Conservation (phyloP, 2,329 filamentous ascomycete genomes). For the Ophiostoma himal-ulmi region DNA sequence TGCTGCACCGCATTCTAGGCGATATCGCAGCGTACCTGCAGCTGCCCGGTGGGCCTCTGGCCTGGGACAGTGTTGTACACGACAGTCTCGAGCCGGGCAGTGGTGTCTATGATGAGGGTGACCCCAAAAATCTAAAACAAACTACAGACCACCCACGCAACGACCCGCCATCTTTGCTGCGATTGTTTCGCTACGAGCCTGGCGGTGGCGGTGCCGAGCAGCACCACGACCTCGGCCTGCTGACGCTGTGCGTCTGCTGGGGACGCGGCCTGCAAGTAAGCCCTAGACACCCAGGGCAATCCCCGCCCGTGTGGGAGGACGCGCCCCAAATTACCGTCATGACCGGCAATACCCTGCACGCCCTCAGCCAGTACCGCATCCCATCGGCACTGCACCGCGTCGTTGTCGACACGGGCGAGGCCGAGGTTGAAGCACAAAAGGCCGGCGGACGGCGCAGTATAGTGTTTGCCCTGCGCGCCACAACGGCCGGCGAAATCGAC, state of each 20-base stretch:
- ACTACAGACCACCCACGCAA: conserved; percentile 15
- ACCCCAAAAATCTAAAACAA: background rate
- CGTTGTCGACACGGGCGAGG: conserved; percentile 17
- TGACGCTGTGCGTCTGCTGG: conserved; percentile 27
- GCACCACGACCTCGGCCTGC: conserved; percentile 27
- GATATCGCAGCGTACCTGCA: conserved; percentile 25
- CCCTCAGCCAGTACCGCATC: conserved; percentile 23
- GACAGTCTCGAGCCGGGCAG: conserved; percentile 24
- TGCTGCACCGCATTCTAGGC: conserved; percentile 27
- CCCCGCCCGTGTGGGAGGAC: conserved; percentile 22
- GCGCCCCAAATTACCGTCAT: conserved; percentile 26
- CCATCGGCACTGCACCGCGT: conserved; percentile 27
- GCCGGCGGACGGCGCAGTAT: conserved; percentile 26
- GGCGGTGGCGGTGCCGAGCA: conserved; percentile 26
- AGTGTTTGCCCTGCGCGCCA: conserved; percentile 28
- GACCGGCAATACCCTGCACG: conserved; percentile 26
- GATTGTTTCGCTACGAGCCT: conserved; percentile 28
- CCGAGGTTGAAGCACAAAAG: background rate
- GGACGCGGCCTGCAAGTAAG: conserved; percentile 27
- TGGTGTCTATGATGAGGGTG: background rate
- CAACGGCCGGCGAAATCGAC: conserved; percentile 23
- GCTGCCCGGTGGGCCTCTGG: conserved; percentile 19
- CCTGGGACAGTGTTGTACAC: conserved; percentile 23
- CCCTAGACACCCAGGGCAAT: background rate
- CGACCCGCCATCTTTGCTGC: conserved; percentile 27